Base-by-base conservation (phyloP, 192 early-diverging fungal species). In the Podila epigama region DNA sequence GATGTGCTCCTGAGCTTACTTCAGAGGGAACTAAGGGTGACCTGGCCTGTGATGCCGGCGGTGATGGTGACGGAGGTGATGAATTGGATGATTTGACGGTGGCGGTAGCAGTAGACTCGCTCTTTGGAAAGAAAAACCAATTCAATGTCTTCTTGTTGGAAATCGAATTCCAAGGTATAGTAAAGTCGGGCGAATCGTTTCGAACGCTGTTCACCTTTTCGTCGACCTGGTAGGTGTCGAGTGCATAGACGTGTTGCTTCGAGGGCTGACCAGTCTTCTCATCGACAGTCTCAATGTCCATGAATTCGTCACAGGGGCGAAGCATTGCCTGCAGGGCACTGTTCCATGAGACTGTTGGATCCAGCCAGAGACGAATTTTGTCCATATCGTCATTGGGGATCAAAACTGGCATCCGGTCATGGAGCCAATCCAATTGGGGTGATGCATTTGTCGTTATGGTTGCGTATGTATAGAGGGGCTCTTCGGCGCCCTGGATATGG, bases 341-440 rank as follows among this genome's bases (percentile, higher is more conserved):
- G 29, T 60, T 61, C 86, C 86, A 85, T 0, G 48, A 28, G 7
- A 68, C 39, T 4, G 62, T 50, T 32, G 66, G 75, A 52, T 87
- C 82, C n/a, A 89, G 63, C 87, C 87, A 89, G 15, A 57, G 36
- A 13, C 68, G 37, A 15, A 85, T 61, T 50, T 81, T 82, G 40
- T 81, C 60, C 11, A 51, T 68, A 12, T 60, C 69, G 27, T 70
- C 35, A 25, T 89, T 83, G 4, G 87, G 62, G 55, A 89, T 84
- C 20, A 77, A 55, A 56, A 86, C 85, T 16, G 87, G 87, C 87
- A 89, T 89, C 3, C 87, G 82, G 35, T 84, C 78, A 51, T 89
- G 87, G 2, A 89, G 44, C 63, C 79, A 86, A n/a, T 69, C 65
- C 9, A 89, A 58, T 11, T 68, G 63, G 4, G 58, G 52, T 0